Conservation (phyloP, 306 rosid genomes). For the Vicia villosa region DNA sequence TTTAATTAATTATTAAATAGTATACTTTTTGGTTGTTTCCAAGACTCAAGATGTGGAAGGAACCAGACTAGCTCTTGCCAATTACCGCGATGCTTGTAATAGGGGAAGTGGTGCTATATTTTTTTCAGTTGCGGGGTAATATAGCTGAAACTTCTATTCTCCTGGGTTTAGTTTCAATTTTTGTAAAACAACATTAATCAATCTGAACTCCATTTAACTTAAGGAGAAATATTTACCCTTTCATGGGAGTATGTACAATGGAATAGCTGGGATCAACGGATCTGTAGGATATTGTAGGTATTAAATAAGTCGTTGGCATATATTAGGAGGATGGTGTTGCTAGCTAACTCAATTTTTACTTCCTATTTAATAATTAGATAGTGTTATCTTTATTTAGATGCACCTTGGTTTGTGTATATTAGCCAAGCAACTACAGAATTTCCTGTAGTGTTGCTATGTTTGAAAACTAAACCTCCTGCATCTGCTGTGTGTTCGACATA, state of each 20-base stretch:
- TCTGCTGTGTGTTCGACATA: background rate
- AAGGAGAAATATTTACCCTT: background rate
- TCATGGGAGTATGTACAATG: background rate
- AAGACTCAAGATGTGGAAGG: no score
- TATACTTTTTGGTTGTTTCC: no score
- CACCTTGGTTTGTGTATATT: background rate
- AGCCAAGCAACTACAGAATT: background rate
- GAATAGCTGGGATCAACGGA: background rate
- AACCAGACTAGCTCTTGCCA: no score
- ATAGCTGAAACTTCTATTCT: no score
- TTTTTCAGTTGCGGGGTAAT: no score
- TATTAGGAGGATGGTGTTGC: background rate
- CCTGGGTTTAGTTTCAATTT: constrained; percentile 20
- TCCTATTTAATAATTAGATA: background rate
- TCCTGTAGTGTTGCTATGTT: background rate
- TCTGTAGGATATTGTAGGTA: background rate
- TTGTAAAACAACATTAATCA: background rate
- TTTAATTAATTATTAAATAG: no score
- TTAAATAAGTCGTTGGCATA: background rate
- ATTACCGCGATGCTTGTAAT: no score
- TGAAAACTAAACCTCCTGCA: background rate
- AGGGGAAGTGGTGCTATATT: no score
- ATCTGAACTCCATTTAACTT: background rate
- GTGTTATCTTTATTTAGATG: background rate
- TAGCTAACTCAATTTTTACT: background rate